Percentiles rank a stretch among this genome's conserved stretches.
phyloP scores from a whole-genome alignment of 768 basidiomycete species.

The Filobasidium floriforme region DNA sequence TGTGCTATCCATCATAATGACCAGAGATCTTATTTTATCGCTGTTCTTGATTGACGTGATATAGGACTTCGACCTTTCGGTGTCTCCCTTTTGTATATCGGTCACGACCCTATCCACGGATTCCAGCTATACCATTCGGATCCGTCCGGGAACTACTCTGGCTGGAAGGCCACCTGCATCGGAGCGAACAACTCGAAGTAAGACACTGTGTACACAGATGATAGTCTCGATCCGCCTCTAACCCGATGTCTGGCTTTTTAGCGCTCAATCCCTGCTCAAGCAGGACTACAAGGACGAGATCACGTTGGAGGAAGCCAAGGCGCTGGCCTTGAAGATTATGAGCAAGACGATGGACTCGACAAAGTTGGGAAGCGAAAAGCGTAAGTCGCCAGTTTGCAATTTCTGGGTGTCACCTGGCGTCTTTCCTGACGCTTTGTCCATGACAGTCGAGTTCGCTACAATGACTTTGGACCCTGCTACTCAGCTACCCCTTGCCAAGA shows the following conservation, averaged over 20 bases:
- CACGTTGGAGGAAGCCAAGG: constrained; percentile 79
- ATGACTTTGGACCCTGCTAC: constrained; percentile 72
- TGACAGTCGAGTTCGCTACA: constrained; percentile 87
- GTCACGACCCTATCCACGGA: constrained; percentile 87
- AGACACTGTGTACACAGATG: background rate
- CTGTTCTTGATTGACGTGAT: no score
- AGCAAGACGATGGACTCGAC: constrained; percentile 99
- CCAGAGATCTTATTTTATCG: no score
- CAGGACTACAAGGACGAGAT: constrained; percentile 99
- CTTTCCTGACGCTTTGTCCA: background rate
- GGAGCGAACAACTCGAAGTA: constrained; percentile 81
- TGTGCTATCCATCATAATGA: no score
- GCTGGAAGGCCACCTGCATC: constrained; percentile 96
- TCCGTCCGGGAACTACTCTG: constrained; percentile 95
- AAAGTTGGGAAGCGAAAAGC: constrained; percentile 88
- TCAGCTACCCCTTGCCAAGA: constrained; percentile 78
- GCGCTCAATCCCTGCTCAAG: constrained; percentile 87
- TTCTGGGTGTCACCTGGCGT: background rate
- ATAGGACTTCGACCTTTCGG: constrained; percentile 93
- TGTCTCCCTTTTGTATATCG: constrained; percentile 91
- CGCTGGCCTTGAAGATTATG: constrained; percentile 87
- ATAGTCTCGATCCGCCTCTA: background rate
- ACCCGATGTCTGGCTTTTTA: constrained; percentile 37
- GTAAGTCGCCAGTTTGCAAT: constrained; percentile 51
- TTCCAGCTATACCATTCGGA: constrained; percentile 99